Evolutionary conservation across 2,329 filamentous ascomycete species (phyloP), one percentile per base, ranked within the genome.

Genomic region (Penicillium decumbens): DNA sequence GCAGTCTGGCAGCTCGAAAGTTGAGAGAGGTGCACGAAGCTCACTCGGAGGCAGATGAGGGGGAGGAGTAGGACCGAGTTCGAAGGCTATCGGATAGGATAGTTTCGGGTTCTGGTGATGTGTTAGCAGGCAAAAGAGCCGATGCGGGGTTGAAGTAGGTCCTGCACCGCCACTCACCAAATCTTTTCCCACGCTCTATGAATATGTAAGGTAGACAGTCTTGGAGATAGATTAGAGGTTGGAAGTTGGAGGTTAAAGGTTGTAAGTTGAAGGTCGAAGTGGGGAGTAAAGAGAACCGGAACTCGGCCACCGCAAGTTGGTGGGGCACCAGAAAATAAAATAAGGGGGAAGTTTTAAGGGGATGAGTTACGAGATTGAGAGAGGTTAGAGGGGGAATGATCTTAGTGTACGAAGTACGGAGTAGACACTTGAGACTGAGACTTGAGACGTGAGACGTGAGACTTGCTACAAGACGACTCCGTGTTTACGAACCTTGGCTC

Each of bases 261-360:
- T 27, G 35, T 6, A 45, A 35, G 38, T 38, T 15, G 35, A 7
- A 27, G 37, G 37, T 46, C 5, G 33, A 41, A 38, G 45, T 47
- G 45, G 45, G 45, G 45, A 35, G 23, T n/a, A 33, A 35, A 46
- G 45, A 35, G 45, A 45, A 44, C 28, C 29, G 51, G 45, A 39
- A 53, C 47, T 56, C 49, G 50, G 53, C 50, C 53, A 57, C 52
- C 47, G 47, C 35, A 38, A 25, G 23, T 41, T 50, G 50, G 55
- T 57, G 55, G 55, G 55, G 55, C 55, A 51, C 20, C 27, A 28
- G 27, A 42, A 29, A 28, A 23, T 23, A 20, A 41, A 18, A 18
- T 29, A 28, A 27, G 30, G 27, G 6, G 28, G 35, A 23, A 23
- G 30, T 18, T 18, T 18, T 3, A 39, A 32, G 38, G 35, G 20